phyloP scores from a whole-genome alignment of 2,329 filamentous ascomycete species.

The Fusarium sp. region DNA sequence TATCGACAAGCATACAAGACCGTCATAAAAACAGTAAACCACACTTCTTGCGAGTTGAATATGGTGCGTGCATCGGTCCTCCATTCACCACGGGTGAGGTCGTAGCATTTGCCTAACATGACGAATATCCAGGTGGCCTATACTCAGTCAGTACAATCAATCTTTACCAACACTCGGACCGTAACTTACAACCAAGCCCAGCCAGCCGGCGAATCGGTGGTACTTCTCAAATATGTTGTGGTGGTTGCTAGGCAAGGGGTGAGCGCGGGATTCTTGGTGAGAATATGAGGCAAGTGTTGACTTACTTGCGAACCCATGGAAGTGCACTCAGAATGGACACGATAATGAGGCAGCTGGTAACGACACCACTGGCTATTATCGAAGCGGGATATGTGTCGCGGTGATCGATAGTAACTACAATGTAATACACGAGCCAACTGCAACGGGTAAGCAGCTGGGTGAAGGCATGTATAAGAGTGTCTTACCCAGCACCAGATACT shows the following conservation, averaged over 20 bases:
- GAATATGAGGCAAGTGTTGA: accelerated
- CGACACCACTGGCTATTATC: neutral
- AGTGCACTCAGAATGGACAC: neutral
- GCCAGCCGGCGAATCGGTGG: neutral
- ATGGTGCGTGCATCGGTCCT: neutral
- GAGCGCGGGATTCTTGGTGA: neutral
- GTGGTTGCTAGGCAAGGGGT: neutral
- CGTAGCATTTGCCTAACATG: neutral
- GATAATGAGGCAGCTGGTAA: neutral
- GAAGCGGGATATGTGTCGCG: neutral
- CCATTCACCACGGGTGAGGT: neutral
- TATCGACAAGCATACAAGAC: neutral
- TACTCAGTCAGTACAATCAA: neutral
- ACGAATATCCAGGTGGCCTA: conserved; percentile 10
- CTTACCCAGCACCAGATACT: conserved; percentile 1
- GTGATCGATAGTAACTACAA: conserved; percentile 1
- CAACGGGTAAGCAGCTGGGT: neutral
- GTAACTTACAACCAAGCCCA: neutral
- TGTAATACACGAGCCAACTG: conserved; percentile 8
- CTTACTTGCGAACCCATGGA: conserved; percentile 16
- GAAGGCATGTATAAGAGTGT: no score
- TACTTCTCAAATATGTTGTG: conserved; percentile 8
- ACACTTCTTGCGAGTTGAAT: neutral
- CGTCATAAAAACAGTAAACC: conserved; percentile 12
- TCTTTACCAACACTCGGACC: accelerated